These are phyloP conservation scores for Triadica sebifera DNA, from an alignment of 345 rosid genomes.

Conservation along the genomic window DNA sequence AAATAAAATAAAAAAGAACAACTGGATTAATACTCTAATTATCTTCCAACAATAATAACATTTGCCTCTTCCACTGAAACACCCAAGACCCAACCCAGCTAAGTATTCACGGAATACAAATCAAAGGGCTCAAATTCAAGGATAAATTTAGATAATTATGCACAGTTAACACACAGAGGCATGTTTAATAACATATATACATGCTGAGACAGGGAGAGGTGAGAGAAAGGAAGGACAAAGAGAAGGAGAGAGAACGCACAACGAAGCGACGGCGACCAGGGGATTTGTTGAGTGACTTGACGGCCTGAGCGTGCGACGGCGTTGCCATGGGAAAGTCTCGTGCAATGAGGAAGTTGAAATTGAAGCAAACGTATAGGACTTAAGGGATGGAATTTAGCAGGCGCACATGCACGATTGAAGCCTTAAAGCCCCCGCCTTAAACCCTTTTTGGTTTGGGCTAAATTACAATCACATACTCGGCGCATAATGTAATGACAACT, in stretches of 20 bases:
- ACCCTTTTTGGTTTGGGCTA: no score
- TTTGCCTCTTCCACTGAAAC: no score
- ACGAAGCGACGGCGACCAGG: constrained; percentile 70
- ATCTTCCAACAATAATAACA: no score
- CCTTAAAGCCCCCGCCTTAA: no score
- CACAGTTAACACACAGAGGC: background rate
- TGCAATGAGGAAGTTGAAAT: background rate
- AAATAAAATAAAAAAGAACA: no score
- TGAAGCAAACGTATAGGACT: background rate
- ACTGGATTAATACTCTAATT: no score
- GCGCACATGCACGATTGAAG: no score
- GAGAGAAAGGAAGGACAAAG: background rate
- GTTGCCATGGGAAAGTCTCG: constrained; percentile 22
- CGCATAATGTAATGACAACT: no score
- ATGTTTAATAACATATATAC: background rate
- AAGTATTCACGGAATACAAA: background rate
- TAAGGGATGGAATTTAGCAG: no score
- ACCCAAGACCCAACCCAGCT: no score
- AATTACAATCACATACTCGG: no score
- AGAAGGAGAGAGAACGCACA: constrained; percentile 35
- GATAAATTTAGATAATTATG: background rate
- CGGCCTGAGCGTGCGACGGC: constrained; percentile 58
- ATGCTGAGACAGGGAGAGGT: background rate
- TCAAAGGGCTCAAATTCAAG: background rate
- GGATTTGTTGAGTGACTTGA: constrained; percentile 78